These are phyloP conservation scores for Persicaria maculosa DNA, from an alignment of 148 eudicot species.

Conservation along the genomic window DNA sequence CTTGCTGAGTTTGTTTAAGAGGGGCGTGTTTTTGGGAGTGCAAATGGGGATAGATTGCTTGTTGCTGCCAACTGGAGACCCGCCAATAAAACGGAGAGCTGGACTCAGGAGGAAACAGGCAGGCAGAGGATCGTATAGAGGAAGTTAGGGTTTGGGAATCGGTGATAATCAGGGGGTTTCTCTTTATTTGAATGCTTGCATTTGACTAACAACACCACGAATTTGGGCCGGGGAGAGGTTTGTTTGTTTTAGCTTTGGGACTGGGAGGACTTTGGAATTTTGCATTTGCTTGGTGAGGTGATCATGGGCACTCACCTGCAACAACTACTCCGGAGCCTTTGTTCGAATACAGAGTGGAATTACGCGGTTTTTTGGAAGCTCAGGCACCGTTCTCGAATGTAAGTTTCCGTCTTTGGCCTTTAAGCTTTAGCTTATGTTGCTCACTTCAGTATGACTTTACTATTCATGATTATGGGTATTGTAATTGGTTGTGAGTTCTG, in stretches of 20 bases:
- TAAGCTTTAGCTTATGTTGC: not conserved
- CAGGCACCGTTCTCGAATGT: conserved; percentile 64
- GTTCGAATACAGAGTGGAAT: conserved; percentile 60
- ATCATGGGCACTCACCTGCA: conserved; percentile 65
- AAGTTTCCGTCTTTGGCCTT: conserved; percentile 24
- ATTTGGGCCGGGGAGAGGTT: not conserved
- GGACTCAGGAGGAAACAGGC: conserved; percentile 93
- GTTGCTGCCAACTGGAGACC: conserved; percentile 58
- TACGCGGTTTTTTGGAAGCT: conserved; percentile 87
- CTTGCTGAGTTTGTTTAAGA: conserved; percentile 9
- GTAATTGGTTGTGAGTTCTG: not conserved
- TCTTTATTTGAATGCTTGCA: conserved; percentile 32
- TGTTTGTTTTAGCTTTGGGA: conserved; percentile 10
- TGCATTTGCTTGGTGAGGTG: conserved; percentile 25
- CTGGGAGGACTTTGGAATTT: conserved; percentile 26
- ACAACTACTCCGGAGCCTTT: conserved; percentile 58
- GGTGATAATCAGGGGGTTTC: conserved; percentile 27
- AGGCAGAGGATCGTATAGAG: conserved; percentile 95
- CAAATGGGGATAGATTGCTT: conserved; percentile 57
- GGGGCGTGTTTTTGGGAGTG: conserved; percentile 14
- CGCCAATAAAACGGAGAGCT: conserved; percentile 79
- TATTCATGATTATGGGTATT: not conserved
- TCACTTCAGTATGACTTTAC: conserved; percentile 1
- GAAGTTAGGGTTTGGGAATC: conserved; percentile 59
- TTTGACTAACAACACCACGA: conserved; percentile 24